Evolutionary conservation across 2,329 filamentous ascomycete genomes (phyloP), one percentile per base, ranked within the genome.

Genomic region (Paraconiothyrium sp.): DNA sequence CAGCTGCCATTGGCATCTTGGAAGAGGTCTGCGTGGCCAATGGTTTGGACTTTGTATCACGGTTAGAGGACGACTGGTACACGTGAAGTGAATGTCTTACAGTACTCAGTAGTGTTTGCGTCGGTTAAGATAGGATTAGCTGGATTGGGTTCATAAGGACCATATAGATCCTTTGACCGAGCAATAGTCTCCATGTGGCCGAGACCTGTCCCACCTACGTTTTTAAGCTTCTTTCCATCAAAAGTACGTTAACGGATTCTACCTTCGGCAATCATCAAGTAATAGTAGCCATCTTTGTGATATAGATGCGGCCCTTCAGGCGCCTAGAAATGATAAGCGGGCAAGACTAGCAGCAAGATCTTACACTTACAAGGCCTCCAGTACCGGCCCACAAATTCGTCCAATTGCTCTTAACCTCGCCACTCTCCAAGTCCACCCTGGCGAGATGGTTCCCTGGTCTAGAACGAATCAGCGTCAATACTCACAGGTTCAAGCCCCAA

Each of bases 41-140:
- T 66, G 2, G 69, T 71, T 57, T 73, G 71, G 44, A 72, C 69
- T 71, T 37, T 8, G 43, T 22, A 24, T 6, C 4, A 20, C 52
- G 32, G 44, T 54, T 10, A 43, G n/a, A 27, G 32, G 32, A 20
- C 1, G 34, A 22, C 24, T 2, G n/a, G 30, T 34, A 27, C 24
- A 46, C 27, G 8, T n/a, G 13, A 57, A 76, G 20, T 44, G 32
- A 48, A 6, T 39, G 9, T 54, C 68, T 64, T 57, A 72, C 69
- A 77, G 61, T 81, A 82, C 37, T 75, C 61, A 0, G 71, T 66
- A 0, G 80, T 80, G 22, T 76, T 76, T n/a, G 68, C 67, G 35
- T 78, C 78, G 0, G 78, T 78, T 34, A 81, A 62, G 32, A 82
- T 67, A 0, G 81, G 81, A 50, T 82, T 82, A 1, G 54, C 52